Conservation (phyloP, 805 yeast genomes). For the Torulaspora microellipsoides region DNA sequence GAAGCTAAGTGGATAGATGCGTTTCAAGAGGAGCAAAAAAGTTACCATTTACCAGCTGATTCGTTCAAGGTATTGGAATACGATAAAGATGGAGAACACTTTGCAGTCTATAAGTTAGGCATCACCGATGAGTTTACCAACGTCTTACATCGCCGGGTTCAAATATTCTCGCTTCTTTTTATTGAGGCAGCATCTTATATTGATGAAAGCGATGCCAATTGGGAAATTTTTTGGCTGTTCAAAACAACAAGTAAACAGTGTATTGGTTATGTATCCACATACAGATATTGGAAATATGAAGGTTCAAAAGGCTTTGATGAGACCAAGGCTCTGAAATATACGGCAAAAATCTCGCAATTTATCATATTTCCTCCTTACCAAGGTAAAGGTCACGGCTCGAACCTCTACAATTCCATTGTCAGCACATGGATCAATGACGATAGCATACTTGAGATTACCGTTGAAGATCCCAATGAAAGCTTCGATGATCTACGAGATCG, state of each 20-base stretch:
- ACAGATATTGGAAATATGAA: constrained; percentile 74
- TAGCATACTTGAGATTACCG: constrained; percentile 64
- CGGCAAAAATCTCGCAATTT: constrained; percentile 85
- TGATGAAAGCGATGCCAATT: constrained; percentile 65
- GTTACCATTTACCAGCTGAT: constrained; percentile 42
- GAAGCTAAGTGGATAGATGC: constrained; percentile 63
- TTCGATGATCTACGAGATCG: constrained; percentile 90
- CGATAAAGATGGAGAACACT: constrained; percentile 37
- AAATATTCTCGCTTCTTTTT: constrained; percentile 73
- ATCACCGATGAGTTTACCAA: constrained; percentile 34
- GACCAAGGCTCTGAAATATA: constrained; percentile 32
- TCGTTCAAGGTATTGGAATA: constrained; percentile 32
- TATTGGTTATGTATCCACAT: constrained; percentile 78
- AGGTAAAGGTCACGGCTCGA: constrained; percentile 63
- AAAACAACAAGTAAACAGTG: constrained; percentile 40
- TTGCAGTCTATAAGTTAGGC: constrained; percentile 45
- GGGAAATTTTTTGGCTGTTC: constrained; percentile 69
- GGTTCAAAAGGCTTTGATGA: constrained; percentile 49
- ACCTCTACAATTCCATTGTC: constrained; percentile 54
- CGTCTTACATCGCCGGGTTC: constrained; percentile 63
- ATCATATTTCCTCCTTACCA: constrained; percentile 82
- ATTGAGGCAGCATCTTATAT: constrained; percentile 94
- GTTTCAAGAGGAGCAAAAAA: constrained; percentile 45
- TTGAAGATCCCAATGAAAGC: constrained; percentile 91
- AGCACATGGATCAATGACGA: constrained; percentile 52